Evolutionary conservation across 202 grass and related monocot genomes (phyloP).

Genomic region (Zizania palustris): DNA sequence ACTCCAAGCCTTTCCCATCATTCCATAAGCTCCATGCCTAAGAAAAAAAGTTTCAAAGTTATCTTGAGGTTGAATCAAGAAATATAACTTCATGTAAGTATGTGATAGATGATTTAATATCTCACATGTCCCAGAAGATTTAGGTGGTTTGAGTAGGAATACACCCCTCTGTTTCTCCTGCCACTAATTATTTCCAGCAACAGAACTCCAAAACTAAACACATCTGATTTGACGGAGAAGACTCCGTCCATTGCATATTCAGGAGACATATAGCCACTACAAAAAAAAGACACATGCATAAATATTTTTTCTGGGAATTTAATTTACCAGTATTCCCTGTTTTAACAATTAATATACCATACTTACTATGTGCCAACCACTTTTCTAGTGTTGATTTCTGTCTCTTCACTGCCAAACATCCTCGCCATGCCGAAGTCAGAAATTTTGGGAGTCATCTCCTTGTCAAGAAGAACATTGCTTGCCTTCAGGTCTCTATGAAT

Average conservation of each 20-base stretch:
- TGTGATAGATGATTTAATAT: conserved; percentile 37
- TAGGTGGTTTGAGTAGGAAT: conserved; percentile 39
- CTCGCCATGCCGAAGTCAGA: conserved; percentile 71
- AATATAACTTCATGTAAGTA: neutral
- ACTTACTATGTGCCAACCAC: conserved; percentile 81
- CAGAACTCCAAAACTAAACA: conserved; percentile 70
- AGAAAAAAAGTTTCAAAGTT: conserved; percentile 12
- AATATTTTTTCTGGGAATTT: neutral
- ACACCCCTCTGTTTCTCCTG: conserved; percentile 64
- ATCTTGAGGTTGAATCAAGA: conserved; percentile 20
- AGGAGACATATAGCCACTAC: conserved; percentile 70
- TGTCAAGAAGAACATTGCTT: conserved; percentile 69
- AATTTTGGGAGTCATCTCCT: conserved; percentile 66
- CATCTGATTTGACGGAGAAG: conserved; percentile 67
- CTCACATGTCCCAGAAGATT: conserved; percentile 63
- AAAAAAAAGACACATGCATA: conserved; percentile 29
- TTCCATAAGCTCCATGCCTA: conserved; percentile 76
- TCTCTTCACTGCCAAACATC: conserved; percentile 69
- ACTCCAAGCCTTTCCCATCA: conserved; percentile 44
- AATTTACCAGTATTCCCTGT: conserved; percentile 9
- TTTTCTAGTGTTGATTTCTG: conserved; percentile 58
- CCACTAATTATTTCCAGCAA: conserved; percentile 77
- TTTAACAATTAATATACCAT: conserved; percentile 54
- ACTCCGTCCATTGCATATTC: conserved; percentile 75
- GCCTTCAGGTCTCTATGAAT: conserved; percentile 73